Base-by-base conservation (phyloP, 2,329 filamentous ascomycete species). In the Ascochyta koolunga region DNA sequence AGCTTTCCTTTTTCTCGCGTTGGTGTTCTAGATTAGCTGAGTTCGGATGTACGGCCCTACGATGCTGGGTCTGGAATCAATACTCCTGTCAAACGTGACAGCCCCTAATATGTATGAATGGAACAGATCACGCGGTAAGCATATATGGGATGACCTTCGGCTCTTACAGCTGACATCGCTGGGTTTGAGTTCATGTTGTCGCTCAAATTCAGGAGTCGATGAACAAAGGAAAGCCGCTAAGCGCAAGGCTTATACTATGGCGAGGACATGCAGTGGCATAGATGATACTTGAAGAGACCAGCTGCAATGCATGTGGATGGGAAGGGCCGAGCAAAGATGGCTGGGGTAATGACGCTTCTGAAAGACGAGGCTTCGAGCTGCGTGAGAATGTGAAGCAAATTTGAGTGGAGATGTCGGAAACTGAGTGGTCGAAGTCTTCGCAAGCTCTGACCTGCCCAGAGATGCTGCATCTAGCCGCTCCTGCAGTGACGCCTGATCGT, bases 391-490 rank as follows among this genome's bases (percentile, higher is more conserved):
- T 13, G n/a, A 38, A 37, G 43, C 38, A 38, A n/a, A n/a, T n/a
- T n/a, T n/a, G 18, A 24, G 32, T 38, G 44, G 38, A 53, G 32
- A 37, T 27, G 32, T 27, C 27, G 25, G 18, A 16, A 27, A 31
- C 41, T 41, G 43, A 47, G 38, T 48, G 50, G 43, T 33, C 25
- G 42, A 25, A 31, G 24, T 46, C 19, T 35, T 27, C 35, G 44
- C 18, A 33, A 54, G 50, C 50, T 44, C 22, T 48, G 50, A 21
- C 37, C 45, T 35, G 35, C 50, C 44, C 37, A 38, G 44, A 44
- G 51, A 50, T 54, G 40, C 40, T 50, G 51, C 45, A 50, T 37
- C 40, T 37, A 50, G 45, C 51, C 51, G 51, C 25, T 39, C 19
- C 33, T 46, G 49, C 37, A 29, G 50, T 52, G 50, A 13, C 29